A percentile compares a stretch with the other conserved stretches of the same genome.
These are phyloP conservation scores for Knoxia roxburghii DNA, from an alignment of 257 asterid genomes.

Conservation along the genomic window DNA sequence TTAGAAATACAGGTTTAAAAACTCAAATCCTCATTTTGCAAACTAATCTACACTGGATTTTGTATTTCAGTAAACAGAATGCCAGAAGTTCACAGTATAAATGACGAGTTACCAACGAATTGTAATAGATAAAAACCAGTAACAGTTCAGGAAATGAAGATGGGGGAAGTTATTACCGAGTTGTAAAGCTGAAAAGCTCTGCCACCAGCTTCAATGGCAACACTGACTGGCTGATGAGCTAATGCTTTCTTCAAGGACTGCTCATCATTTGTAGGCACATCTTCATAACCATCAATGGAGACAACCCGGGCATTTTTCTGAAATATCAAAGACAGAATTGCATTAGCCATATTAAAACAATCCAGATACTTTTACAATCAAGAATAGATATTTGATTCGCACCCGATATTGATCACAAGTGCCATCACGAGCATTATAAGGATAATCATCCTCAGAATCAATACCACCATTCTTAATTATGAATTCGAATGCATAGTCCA, in stretches of 20 bases:
- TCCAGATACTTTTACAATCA: background rate
- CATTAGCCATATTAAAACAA: background rate
- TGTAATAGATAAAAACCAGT: too few species aligned
- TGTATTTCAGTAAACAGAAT: too few species aligned
- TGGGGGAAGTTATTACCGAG: slow-evolving; percentile 40
- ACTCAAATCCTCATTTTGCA: background rate
- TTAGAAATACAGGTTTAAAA: background rate
- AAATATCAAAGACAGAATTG: background rate
- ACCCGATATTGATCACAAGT: slow-evolving; percentile 60
- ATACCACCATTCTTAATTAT: slow-evolving; percentile 71
- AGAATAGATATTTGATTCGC: background rate
- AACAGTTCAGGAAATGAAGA: background rate
- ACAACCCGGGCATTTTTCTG: slow-evolving; percentile 79
- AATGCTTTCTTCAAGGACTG: slow-evolving; percentile 69
- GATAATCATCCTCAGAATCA: slow-evolving; percentile 76
- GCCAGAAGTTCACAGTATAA: background rate
- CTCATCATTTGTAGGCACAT: slow-evolving; percentile 69
- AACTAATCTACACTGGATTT: too few species aligned
- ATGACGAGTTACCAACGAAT: background rate
- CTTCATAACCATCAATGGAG: slow-evolving; percentile 69
- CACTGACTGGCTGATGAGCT: slow-evolving; percentile 70
- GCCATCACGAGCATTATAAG: slow-evolving; percentile 58
- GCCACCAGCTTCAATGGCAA: slow-evolving; percentile 94
- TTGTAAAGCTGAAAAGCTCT: slow-evolving; percentile 83
- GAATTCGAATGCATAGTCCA: slow-evolving; percentile 78